A percentile compares a stretch with the other conserved stretches of the same genome.
phyloP scores from a whole-genome alignment of 805 yeast species.

The Yarrowia sp. region DNA sequence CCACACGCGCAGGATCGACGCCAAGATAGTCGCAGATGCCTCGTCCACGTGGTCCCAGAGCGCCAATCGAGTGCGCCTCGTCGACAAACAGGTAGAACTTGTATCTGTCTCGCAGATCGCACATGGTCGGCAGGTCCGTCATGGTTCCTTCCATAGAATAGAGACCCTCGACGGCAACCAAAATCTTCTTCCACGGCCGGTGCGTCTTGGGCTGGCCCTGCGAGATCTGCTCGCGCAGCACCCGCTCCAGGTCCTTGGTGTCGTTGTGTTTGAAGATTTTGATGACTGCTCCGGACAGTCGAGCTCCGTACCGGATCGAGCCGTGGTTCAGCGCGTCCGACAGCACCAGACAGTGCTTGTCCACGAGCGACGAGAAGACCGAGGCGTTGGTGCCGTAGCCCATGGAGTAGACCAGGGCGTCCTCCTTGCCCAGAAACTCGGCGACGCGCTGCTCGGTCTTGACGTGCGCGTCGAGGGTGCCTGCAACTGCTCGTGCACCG shows the following conservation, averaged over 20 bases:
- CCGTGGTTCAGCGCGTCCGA: conserved; percentile 96
- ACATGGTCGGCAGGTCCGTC: conserved; percentile 72
- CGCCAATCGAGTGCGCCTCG: conserved; percentile 98
- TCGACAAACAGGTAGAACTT: conserved; percentile 88
- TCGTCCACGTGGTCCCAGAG: conserved; percentile 91
- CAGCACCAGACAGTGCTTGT: conserved; percentile 83
- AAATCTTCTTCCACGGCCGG: conserved; percentile 86
- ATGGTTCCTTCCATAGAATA: conserved; percentile 77
- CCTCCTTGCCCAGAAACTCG: conserved; percentile 85
- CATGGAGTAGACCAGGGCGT: conserved; percentile 80
- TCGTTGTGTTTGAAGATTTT: conserved; percentile 91
- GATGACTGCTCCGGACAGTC: conserved; percentile 89
- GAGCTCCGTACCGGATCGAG: conserved; percentile 90
- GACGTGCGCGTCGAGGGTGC: conserved; percentile 70
- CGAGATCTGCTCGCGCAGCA: conserved; percentile 78
- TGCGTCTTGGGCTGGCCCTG: conserved; percentile 94
- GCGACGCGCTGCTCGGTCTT: conserved; percentile 78
- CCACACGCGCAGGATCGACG: conserved; percentile 71
- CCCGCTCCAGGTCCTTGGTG: conserved; percentile 71
- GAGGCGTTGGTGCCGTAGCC: conserved; percentile 96
- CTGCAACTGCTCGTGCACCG: conserved; percentile 72
- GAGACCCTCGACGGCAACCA: conserved; percentile 84
- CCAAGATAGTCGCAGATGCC: conserved; percentile 95
- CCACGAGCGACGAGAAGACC: conserved; percentile 77
- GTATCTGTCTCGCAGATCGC: conserved; percentile 75